Evolutionary conservation across 1,284 basidiomycete genomes (phyloP).

Genomic region (Boletellus deceptivus): DNA sequence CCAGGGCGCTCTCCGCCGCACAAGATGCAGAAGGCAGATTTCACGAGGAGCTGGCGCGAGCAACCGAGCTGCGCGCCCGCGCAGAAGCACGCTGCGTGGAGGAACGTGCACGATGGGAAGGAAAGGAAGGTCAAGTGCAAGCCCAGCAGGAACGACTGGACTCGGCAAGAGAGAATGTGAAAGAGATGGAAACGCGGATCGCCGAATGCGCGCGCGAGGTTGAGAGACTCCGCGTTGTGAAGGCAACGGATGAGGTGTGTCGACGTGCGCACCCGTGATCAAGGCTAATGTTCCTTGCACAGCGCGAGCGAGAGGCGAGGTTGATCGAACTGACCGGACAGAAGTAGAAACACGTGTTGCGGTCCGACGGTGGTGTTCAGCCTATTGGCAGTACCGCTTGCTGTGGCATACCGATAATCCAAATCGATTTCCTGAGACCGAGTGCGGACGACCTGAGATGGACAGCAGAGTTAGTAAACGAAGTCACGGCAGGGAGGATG

Average conservation of each 20-base stretch:
- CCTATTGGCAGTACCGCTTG: background rate
- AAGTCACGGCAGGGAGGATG: background rate
- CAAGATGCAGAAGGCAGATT: conserved; percentile 30
- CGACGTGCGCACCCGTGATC: background rate
- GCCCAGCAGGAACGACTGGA: conserved; percentile 34
- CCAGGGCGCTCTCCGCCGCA: conserved; percentile 25
- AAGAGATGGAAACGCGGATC: conserved; percentile 25
- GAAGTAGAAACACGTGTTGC: conserved; percentile 5
- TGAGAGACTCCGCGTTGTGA: conserved; percentile 30
- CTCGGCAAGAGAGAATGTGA: conserved; percentile 30
- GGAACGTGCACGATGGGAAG: conserved; percentile 32
- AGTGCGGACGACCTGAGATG: conserved; percentile 1
- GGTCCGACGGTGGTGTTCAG: background rate
- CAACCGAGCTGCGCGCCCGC: conserved; percentile 25
- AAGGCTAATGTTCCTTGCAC: conserved; percentile 10
- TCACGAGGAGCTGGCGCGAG: conserved; percentile 28
- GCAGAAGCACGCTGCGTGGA: conserved; percentile 27
- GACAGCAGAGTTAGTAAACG: conserved; percentile 12
- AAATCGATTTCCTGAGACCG: background rate
- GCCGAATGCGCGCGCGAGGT: conserved; percentile 32
- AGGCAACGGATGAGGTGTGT: conserved; percentile 34
- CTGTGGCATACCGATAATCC: conserved; percentile 1
- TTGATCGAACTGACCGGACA: conserved; percentile 15
- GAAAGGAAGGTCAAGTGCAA: conserved; percentile 26
- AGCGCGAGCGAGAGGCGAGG: conserved; percentile 33